Evolutionary conservation across 352 stramenopile species (phyloP).

Genomic region (Phytophthora nicotianae): DNA sequence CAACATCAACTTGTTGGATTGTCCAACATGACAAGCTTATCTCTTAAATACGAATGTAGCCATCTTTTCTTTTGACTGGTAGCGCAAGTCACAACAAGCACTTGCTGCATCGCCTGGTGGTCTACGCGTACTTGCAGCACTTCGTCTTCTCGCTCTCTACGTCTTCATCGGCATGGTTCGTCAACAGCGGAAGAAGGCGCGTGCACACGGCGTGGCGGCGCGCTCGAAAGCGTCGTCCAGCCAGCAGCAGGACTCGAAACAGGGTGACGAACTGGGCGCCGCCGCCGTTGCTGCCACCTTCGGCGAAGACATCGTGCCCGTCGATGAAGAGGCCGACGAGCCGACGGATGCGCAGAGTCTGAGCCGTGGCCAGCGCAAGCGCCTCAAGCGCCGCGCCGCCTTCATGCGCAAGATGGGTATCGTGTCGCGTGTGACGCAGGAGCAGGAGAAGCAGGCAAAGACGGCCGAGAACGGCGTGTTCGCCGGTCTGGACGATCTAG

Average conservation of each 20-base stretch:
- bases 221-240: constrained; percentile 43
- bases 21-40: neutral
- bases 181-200: constrained; percentile 62
- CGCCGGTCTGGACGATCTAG: constrained; percentile 68
- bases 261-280: constrained; percentile 41
- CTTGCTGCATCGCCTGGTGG: neutral
- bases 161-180: constrained; percentile 44
- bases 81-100: neutral
- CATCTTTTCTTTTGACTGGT: constrained; percentile 34
- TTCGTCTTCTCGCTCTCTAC: neutral
- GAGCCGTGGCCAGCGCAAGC: constrained; percentile 85
- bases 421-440: constrained; percentile 64
- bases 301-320: constrained; percentile 34
- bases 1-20: neutral
- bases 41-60: constrained; percentile 18
- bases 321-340: constrained; percentile 46
- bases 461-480: constrained; percentile 65
- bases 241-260: constrained; percentile 21
- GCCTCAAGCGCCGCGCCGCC: constrained; percentile 76
- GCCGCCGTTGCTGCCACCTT: constrained; percentile 74
- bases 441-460: constrained; percentile 57
- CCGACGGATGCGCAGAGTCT: constrained; percentile 43
- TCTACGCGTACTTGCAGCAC: constrained; percentile 2
- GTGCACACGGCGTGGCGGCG: constrained; percentile 56
- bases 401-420: constrained; percentile 90